phyloP scores from a whole-genome alignment of 1,284 basidiomycete species.

The Austropuccinia psidii region DNA sequence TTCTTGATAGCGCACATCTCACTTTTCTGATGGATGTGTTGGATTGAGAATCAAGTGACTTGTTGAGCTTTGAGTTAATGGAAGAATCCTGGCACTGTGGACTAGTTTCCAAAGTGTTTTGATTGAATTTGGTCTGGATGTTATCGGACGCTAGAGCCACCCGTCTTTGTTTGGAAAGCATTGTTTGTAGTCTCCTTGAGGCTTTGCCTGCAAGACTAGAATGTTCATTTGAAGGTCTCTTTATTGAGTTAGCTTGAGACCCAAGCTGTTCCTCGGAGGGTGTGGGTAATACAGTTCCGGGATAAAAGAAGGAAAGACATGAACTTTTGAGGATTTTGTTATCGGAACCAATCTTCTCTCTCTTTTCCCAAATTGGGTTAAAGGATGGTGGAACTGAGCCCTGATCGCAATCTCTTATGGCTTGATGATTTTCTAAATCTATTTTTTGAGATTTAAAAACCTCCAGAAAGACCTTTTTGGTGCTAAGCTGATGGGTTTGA shows the following conservation, averaged over 20 bases:
- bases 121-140: background rate
- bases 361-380: no score
- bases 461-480: no score
- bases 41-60: background rate
- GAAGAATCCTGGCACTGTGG: background rate
- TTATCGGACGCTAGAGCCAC: constrained; percentile 15
- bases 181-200: constrained; percentile 11
- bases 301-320: no score
- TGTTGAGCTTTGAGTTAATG: background rate
- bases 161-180: constrained; percentile 23
- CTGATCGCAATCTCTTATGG: no score
- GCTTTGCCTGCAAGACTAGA: no score
- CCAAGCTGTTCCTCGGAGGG: background rate
- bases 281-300: background rate
- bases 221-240: background rate
- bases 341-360: no score
- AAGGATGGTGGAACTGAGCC: no score
- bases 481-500: no score
- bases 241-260: background rate
- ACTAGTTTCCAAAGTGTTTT: background rate
- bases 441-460: no score
- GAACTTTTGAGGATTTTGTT: no score
- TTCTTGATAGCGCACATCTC: constrained; percentile 10
- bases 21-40: constrained; percentile 19
- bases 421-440: no score